Percentiles rank a stretch among this genome's conserved stretches.
phyloP scores from a whole-genome alignment of 2,329 filamentous ascomycete genomes.

The Xylariaceae sp. region DNA sequence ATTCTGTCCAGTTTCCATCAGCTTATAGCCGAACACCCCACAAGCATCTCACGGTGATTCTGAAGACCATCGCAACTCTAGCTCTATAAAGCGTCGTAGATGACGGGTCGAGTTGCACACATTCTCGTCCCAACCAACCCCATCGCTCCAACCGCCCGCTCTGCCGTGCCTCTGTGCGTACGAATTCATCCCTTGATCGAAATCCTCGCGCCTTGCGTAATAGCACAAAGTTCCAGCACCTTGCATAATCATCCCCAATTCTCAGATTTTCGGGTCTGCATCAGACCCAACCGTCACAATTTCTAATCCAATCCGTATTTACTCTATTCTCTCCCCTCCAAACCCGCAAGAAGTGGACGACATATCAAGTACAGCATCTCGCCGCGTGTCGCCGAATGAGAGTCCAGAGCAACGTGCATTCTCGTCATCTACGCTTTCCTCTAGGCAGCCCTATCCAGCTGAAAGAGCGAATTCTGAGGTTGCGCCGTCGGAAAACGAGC shows the following conservation, averaged over 20 bases:
- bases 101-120: too few relatives aligned
- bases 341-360: constrained; percentile 42
- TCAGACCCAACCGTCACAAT: constrained; percentile 47
- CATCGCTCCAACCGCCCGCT: too few relatives aligned
- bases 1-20: too few relatives aligned
- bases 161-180: too few relatives aligned
- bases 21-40: too few relatives aligned
- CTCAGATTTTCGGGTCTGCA: constrained; percentile 32
- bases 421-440: constrained; percentile 28
- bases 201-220: constrained; percentile 15
- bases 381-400: constrained; percentile 36
- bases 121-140: too few relatives aligned
- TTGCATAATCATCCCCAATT: constrained; percentile 17
- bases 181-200: too few relatives aligned
- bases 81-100: too few relatives aligned
- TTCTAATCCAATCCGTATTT: constrained; percentile 49
- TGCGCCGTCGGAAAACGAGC: constrained; percentile 27
- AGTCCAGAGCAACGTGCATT: constrained; percentile 34
- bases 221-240: constrained; percentile 10
- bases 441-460: constrained; percentile 28
- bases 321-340: constrained; percentile 49
- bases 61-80: too few relatives aligned
- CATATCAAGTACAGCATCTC: constrained; percentile 29
- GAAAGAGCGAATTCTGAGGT: constrained; percentile 25
- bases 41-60: too few relatives aligned